phyloP scores from a whole-genome alignment of 73 alveolate species.

The Paramecium octaurelia region DNA sequence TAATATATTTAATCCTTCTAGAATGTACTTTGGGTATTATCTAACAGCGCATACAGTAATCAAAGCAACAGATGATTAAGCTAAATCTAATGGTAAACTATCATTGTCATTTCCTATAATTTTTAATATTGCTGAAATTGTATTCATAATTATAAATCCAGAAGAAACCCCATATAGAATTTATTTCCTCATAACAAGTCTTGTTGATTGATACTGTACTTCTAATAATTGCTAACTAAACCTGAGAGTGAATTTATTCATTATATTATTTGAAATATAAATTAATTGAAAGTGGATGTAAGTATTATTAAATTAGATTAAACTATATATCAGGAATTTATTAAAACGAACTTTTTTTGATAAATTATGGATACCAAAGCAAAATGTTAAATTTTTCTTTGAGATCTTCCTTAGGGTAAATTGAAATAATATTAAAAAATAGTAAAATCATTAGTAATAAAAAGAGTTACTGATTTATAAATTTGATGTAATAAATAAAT shows the following conservation, averaged over 20 bases:
- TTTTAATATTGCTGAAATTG: not conserved
- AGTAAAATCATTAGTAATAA: too few relatives aligned
- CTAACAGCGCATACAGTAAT: not conserved
- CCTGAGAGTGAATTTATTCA: constrained; percentile 1
- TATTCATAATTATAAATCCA: not conserved
- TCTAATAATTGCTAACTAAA: not conserved
- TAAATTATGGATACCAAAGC: too few relatives aligned
- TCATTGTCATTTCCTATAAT: not conserved
- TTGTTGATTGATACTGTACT: not conserved
- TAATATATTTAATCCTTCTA: not conserved
- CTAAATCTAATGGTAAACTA: not conserved
- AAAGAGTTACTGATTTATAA: too few relatives aligned
- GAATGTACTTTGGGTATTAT: not conserved
- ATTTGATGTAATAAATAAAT: not conserved
- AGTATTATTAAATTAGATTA: not conserved
- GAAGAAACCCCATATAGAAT: not conserved
- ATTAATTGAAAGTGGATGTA: not conserved
- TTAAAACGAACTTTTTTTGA: too few relatives aligned
- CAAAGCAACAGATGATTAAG: not conserved
- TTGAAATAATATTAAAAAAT: too few relatives aligned
- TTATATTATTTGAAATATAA: not conserved
- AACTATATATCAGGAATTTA: not conserved
- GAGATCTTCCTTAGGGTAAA: too few relatives aligned
- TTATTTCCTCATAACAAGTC: not conserved
- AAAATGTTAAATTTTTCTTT: too few relatives aligned